These are phyloP conservation scores for Lasiosphaeria miniovina DNA, from an alignment of 495 filamentous ascomycete genomes.

Conservation along the genomic window DNA sequence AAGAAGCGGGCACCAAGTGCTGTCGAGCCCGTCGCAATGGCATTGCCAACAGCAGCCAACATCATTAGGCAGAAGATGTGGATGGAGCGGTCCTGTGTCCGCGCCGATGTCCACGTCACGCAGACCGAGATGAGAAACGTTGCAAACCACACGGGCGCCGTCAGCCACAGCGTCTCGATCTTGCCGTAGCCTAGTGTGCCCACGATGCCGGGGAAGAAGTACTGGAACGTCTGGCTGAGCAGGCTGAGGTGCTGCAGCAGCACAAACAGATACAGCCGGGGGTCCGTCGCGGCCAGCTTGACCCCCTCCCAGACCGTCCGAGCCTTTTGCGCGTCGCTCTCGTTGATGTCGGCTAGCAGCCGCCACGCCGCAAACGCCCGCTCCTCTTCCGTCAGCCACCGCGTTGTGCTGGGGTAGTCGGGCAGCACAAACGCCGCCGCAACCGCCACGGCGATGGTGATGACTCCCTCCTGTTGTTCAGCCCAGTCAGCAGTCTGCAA, in stretches of 20 bases:
- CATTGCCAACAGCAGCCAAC: constrained; percentile 49
- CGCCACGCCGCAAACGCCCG: constrained; percentile 40
- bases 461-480: constrained; percentile 29
- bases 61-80: constrained; percentile 44
- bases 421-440: constrained; percentile 38
- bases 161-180: constrained; percentile 52
- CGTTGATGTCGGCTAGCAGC: constrained; percentile 41
- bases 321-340: constrained; percentile 29
- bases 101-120: constrained; percentile 38
- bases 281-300: constrained; percentile 40
- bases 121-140: constrained; percentile 35
- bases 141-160: constrained; percentile 47
- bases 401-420: constrained; percentile 43
- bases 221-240: constrained; percentile 42
- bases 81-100: constrained; percentile 41
- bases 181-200: constrained; percentile 49
- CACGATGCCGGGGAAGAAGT: constrained; percentile 57
- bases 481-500: not conserved
- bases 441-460: constrained; percentile 42
- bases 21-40: constrained; percentile 44
- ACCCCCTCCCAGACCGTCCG: constrained; percentile 35
- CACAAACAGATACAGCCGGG: constrained; percentile 45
- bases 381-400: constrained; percentile 43
- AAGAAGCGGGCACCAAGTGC: constrained; percentile 49
- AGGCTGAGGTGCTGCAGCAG: constrained; percentile 44